Evolutionary conservation across 1,139 yeast species (phyloP), one percentile per base, ranked within the genome.

Genomic region (Pichia kudriavzevii): DNA sequence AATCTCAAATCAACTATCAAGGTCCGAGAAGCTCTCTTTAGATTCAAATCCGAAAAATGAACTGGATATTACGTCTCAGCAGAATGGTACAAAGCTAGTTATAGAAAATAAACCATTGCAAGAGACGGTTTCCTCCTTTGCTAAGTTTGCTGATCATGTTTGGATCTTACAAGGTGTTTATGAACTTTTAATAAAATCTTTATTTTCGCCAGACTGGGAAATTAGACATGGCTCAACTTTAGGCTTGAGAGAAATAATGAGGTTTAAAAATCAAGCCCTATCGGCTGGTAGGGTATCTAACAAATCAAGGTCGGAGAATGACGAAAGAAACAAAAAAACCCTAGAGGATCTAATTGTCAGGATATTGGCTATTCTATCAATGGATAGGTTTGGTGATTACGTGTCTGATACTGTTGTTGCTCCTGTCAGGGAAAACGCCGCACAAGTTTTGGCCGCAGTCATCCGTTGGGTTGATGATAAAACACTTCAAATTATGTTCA

Each of bases 111-210:
- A 76, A 52, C 73, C 75, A 2, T 61, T 85, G 9, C 77, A 85
- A 7, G 81, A 79, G 49, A 88, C 84, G 46, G 32, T 40, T 16
- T 36, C 43, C 5, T 40, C 43, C 7, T 40, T 40, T 32, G 75
- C 82, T 25, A 75, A 78, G 35, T 82, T 79, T 7, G 77, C 83
- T 1, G 91, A 87, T 5, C 65, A 79, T 32, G 81, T 84, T 1
- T 93, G 98, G 97, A 94, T 87, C 39, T 84, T 88, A 49, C 96
- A 88, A 64, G 95, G 96, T n/a, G 79, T 91, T n/a, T 87, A 81
- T 53, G 96, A 87, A 52, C 62, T 88, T 22, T 60, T 93, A 28
- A 64, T 85, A 44, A 76, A 76, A 29, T 95, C 88, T 50, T 61
- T 93, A 40, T 85, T 85, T 54, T 80, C 81, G 46, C 93, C 84